Evolutionary conservation across 495 filamentous ascomycete genomes (phyloP), one percentile per base, ranked within the genome.

Genomic region (Aspergillus biplanus): DNA sequence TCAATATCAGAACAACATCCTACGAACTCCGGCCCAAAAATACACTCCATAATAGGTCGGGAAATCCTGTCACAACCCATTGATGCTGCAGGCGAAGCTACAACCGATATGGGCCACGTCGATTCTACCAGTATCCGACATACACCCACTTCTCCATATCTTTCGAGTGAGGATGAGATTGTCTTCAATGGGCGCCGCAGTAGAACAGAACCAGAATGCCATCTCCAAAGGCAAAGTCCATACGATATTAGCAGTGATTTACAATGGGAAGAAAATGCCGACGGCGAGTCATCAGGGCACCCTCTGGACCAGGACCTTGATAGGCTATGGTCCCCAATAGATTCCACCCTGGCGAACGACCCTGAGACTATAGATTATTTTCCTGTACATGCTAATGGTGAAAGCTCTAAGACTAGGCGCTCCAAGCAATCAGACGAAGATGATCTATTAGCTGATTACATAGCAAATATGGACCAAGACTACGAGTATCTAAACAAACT

Each of bases 391-490:
- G 16, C 27, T n/a, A 31, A 18, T 21, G 9, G 8, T 50, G 15
- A 2, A 31, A 50, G 21, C 27, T 49, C 34, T 37, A 33, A 13
- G 21, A 57, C n/a, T 6, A n/a, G 15, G 49, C 55, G 21, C 33
- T 18, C 32, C 31, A 34, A 61, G 55, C 54, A 48, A 21, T 65
- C 66, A 27, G 67, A 70, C 39, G 84, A 90, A 11, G 80, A 86
- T 37, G 87, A 82, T 0, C 78, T 87, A 4, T 52, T 91, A 21
- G 84, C 84, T 3, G 92, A 96, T 68, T 95, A 96, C 65, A 88
- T 93, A 58, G 85, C 84, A 60, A 93, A 96, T 69, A 86, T 93
- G 33, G 63, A 67, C 6, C 69, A 76, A 8, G 72, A 78, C 37
- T 55, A 56, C 13, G 39, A 52, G 12, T 49, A 62, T 44, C 32